Evolutionary conservation across 805 yeast genomes (phyloP).

Genomic region (Isabelozyma heimii): DNA sequence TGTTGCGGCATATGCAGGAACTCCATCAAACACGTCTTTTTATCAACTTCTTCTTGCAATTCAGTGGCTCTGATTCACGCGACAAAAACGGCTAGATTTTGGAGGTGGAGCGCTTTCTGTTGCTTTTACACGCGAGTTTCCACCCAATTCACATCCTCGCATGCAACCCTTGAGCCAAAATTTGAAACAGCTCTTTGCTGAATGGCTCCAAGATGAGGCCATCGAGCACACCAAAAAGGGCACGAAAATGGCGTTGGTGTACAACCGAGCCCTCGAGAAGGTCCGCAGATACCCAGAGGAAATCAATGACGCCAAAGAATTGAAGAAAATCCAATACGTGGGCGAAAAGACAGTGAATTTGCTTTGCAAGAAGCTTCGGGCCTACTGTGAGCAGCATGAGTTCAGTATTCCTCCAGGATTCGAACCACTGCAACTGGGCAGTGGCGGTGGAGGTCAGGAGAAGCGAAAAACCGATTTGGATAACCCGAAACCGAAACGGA

Average conservation of each 20-base stretch:
- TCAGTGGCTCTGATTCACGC: background rate
- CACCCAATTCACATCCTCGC: background rate
- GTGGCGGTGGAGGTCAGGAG: background rate
- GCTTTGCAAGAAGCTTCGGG: conserved; percentile 45
- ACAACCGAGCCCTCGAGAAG: conserved; percentile 54
- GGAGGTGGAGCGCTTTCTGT: background rate
- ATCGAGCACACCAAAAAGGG: conserved; percentile 45
- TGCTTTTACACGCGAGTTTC: background rate
- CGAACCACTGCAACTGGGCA: conserved; percentile 6
- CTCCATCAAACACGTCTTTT: background rate
- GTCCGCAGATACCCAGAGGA: conserved; percentile 43
- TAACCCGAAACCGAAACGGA: conserved; percentile 11
- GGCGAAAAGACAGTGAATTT: conserved; percentile 66
- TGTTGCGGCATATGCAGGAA: background rate
- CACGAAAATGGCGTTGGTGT: conserved; percentile 51
- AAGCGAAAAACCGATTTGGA: background rate
- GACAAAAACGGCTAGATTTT: background rate
- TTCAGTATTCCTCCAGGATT: conserved; percentile 42
- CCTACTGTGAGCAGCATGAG: conserved; percentile 58
- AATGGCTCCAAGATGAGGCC: conserved; percentile 59
- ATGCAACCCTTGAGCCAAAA: conserved; percentile 19
- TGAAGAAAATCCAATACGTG: conserved; percentile 58
- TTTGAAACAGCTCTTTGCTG: conserved; percentile 48
- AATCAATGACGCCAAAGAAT: conserved; percentile 55
- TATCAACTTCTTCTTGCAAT: background rate